Percentiles rank a stretch among this genome's conserved stretches.
Evolutionary conservation across 169 alveolate genomes (phyloP).

Genomic region (Theileria annulata): DNA sequence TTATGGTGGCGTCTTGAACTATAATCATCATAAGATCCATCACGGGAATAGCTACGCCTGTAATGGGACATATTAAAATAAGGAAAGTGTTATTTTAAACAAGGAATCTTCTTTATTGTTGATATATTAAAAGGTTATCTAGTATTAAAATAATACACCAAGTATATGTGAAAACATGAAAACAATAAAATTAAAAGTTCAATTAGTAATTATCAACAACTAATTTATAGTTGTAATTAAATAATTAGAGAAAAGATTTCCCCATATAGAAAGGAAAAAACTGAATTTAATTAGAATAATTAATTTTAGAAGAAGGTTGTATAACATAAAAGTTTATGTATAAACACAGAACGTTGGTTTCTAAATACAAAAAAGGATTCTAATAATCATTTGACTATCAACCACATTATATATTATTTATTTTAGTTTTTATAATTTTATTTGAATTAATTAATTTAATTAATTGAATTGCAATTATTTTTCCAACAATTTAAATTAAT

Average conservation of each 20-base stretch:
- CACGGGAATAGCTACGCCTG: not conserved
- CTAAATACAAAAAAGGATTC: no score
- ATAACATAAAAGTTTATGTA: no score
- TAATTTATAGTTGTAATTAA: not conserved
- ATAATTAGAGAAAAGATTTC: not conserved
- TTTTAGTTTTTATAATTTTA: no score
- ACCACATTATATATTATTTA: no score
- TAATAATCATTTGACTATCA: not conserved
- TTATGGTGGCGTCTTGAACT: not conserved
- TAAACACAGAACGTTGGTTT: not conserved
- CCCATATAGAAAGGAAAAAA: not conserved
- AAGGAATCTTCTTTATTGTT: not conserved
- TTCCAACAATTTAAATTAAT: no score
- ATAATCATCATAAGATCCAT: conserved; percentile 13
- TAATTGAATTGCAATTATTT: no score
- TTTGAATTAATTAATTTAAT: no score
- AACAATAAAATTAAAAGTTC: not conserved
- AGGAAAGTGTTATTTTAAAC: not conserved
- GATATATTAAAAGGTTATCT: not conserved
- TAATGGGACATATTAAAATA: conserved; percentile 1
- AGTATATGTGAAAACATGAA: not conserved
- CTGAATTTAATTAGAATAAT: not conserved
- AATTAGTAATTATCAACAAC: not conserved
- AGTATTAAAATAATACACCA: not conserved
- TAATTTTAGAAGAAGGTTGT: no score